Percentiles rank a stretch among this genome's conserved stretches.
Evolutionary conservation across 768 basidiomycete species (phyloP).

Genomic region (Hypholoma sublateritium): DNA sequence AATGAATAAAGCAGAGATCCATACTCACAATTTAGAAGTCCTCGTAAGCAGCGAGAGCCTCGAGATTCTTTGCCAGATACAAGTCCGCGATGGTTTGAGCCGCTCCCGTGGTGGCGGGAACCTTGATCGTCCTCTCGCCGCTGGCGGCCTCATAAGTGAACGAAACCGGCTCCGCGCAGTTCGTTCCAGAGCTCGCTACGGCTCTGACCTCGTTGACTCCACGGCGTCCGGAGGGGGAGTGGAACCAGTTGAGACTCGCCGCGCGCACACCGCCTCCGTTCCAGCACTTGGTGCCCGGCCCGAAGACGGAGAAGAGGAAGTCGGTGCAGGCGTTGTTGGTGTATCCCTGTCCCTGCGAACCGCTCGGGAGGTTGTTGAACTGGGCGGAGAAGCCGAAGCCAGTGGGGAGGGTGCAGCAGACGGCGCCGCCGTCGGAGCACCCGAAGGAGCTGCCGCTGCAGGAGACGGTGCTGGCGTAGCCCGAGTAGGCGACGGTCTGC

Average conservation of each 20-base stretch:
- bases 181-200: neutral
- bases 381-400: conserved; percentile 16
- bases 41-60: conserved; percentile 3
- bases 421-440: conserved; percentile 10
- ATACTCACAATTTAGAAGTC: neutral
- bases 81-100: conserved; percentile 5
- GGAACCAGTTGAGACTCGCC: conserved; percentile 11
- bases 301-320: conserved; percentile 11
- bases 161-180: neutral
- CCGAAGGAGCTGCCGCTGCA: conserved; percentile 13
- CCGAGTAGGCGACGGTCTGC: conserved; percentile 1
- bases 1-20: too few species aligned
- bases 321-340: conserved; percentile 1
- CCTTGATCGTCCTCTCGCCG: conserved; percentile 5
- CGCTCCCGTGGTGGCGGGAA: neutral
- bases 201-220: neutral
- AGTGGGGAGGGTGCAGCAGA: conserved; percentile 15
- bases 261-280: conserved; percentile 10
- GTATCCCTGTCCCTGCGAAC: conserved; percentile 14
- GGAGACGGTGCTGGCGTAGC: conserved; percentile 10
- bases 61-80: neutral
- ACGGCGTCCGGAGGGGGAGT: neutral
- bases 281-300: conserved; percentile 16
- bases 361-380: conserved; percentile 13
- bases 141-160: neutral